A percentile compares a stretch with the other conserved stretches of the same genome.
Conservation (phyloP, 805 yeast species). For the Saccharomycopsis oosterbeekiorum region DNA sequence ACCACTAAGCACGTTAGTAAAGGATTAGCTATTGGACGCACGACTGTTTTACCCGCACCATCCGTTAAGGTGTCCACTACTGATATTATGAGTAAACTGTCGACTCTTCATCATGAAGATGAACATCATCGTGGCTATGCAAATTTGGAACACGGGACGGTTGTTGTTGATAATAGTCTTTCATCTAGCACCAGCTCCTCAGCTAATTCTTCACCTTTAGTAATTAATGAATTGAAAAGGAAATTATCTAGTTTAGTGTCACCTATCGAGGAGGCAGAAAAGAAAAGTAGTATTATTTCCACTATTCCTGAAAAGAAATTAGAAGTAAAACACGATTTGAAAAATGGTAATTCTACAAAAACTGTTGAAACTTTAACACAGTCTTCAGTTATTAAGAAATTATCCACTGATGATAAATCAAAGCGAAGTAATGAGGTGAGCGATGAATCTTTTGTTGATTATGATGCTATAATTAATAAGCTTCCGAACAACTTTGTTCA, state of each 20-base stretch:
- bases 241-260: background rate
- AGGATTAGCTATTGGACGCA: background rate
- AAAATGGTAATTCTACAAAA: background rate
- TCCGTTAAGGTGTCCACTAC: background rate
- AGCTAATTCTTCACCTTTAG: constrained; percentile 12
- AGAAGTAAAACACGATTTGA: background rate
- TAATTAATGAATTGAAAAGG: constrained; percentile 7
- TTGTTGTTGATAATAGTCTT: constrained; percentile 8
- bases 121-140: background rate
- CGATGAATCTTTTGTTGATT: constrained; percentile 8
- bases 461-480: constrained; percentile 23
- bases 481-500: constrained; percentile 45
- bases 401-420: background rate
- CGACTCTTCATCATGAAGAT: background rate
- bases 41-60: background rate
- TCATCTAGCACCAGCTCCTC: constrained; percentile 11
- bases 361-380: no score
- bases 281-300: background rate
- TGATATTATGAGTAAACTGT: background rate
- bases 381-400: background rate
- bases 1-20: background rate
- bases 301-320: background rate
- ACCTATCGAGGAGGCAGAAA: background rate
- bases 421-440: constrained; percentile 21
- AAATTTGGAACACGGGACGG: constrained; percentile 16